Base-by-base conservation (phyloP, 169 alveolate genomes). In the Cryptosporidium parvum region DNA sequence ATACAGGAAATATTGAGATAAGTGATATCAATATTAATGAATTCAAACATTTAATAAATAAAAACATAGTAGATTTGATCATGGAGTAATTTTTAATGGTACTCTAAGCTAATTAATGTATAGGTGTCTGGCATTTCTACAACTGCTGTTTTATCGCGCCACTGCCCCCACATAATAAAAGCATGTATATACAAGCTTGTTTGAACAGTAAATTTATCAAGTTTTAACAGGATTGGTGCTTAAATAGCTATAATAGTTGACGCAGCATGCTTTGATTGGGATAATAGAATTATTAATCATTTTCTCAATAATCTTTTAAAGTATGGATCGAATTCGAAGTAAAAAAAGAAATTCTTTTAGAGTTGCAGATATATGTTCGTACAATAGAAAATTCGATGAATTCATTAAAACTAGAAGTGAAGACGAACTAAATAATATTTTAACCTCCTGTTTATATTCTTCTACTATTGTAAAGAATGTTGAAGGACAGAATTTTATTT, bases 401-500 rank as follows among this genome's bases (percentile, higher is more conserved):
- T 62, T 80, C 7, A 26, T 80, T 42, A 44, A 44, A 31, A 37
- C 39, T 9, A 62, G 29, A 48, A 29, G 45, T 9, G 16, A 37
- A 3, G 39, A 37, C 3, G 67, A 62, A 16, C 31, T 59, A 8
- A n/a, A n/a, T 0, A n/a, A 62, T 9, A 61, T 80, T 1, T 33
- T 80, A 0, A 52, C 7, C 14, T 23, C 26, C 12, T 80, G 80
- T 62, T 39, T 80, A 39, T 45, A 61, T 44, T 62, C 80, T 23
- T 26, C 75, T 39, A 23, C 89, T 31, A 65, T 80, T 45, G 75
- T 80, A 33, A 80, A 80, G 39, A 80, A 80, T 67, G 33, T 23
- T 21, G 89, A 80, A 44, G 73, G 89, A 4, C 89, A 80, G n/a
- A 45, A 12, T 58, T 80, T 80, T 23, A 58, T 80, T 44, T 80